Base-by-base conservation (phyloP, 495 filamentous ascomycete species). In the Penicillium flavigenum region DNA sequence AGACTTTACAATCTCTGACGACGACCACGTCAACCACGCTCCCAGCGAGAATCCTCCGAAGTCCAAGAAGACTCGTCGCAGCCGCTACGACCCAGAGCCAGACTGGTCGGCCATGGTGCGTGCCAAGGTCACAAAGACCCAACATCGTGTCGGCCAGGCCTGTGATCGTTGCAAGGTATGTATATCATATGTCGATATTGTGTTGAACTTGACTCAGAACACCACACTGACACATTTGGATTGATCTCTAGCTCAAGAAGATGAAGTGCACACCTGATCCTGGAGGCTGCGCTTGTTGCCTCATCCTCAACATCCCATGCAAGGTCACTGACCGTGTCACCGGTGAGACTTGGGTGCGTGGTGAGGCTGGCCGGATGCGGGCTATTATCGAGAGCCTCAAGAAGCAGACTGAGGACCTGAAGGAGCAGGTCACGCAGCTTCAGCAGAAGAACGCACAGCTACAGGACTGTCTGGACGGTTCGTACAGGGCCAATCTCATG, bases 141-240 rank as follows among this genome's bases (percentile, higher is more conserved):
- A 36, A 17, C 4, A 16, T 14, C 53, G 53, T 29, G 34, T 55
- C 0, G 88, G 89, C 4, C 91, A 94, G 69, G 92, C 92, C 5
- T 96, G 92, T 79, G 92, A 96, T 66, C 81, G 92, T 48, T 96
- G 92, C 79, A 91, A 91, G 80, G 91, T 92, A 75, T 56, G 81
- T 71, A 22, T 27, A 57, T 17, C 36, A 46, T 39, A 14, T 41
- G 32, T 31, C 20, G 36, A 39, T 39, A 8, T 17, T 22, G 16
- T 34, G n/a, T 43, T 39, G 2, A 7, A n/a, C 20, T 34, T 34
- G 11, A 14, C 2, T 14, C 20, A 39, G 12, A 50, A 27, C 5
- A 16, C 3, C 12, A 49, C n/a, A 11, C 32, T 26, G 3, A 14
- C 5, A 4, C 2, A 24, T 24, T n/a, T 47, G 43, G 11, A 14